phyloP scores from a whole-genome alignment of 139 green algal species.

The Mesotaenium endlicherianum region DNA sequence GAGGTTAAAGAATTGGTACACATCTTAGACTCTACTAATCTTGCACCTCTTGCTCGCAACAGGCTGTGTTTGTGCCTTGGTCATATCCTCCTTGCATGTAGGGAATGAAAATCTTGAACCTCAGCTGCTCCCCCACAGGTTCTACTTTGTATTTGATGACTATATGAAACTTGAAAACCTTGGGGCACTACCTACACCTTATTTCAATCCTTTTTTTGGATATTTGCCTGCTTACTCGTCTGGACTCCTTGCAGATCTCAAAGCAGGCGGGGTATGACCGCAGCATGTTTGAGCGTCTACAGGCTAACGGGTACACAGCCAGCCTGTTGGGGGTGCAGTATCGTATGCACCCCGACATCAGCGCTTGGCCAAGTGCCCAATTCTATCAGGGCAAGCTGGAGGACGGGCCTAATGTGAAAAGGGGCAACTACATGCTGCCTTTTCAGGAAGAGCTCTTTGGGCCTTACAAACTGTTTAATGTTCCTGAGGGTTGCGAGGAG shows the following conservation, averaged over 20 bases:
- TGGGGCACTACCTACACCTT: no score
- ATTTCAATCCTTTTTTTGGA: no score
- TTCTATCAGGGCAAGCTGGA: constrained; percentile 40
- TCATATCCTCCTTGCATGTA: no score
- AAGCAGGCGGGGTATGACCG: constrained; percentile 31
- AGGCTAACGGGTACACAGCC: constrained; percentile 57
- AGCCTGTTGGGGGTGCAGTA: constrained; percentile 69
- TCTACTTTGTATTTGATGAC: no score
- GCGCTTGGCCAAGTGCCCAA: constrained; percentile 53
- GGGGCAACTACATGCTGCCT: background rate
- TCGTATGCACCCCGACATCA: constrained; percentile 89
- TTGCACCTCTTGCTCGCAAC: no score
- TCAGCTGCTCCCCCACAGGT: no score
- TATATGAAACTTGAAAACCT: no score
- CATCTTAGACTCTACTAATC: background rate
- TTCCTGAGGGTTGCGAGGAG: no score
- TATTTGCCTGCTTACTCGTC: no score
- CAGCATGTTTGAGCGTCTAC: constrained; percentile 63
- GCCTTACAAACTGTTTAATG: constrained; percentile 47
- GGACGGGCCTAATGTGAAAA: constrained; percentile 14
- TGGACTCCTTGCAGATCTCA: no score
- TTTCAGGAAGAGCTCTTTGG: constrained; percentile 7
- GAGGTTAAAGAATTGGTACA: background rate
- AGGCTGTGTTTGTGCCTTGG: no score
- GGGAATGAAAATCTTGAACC: no score